These are phyloP conservation scores for Trametes cinnabarina DNA, from an alignment of 768 basidiomycete species.

Conservation along the genomic window DNA sequence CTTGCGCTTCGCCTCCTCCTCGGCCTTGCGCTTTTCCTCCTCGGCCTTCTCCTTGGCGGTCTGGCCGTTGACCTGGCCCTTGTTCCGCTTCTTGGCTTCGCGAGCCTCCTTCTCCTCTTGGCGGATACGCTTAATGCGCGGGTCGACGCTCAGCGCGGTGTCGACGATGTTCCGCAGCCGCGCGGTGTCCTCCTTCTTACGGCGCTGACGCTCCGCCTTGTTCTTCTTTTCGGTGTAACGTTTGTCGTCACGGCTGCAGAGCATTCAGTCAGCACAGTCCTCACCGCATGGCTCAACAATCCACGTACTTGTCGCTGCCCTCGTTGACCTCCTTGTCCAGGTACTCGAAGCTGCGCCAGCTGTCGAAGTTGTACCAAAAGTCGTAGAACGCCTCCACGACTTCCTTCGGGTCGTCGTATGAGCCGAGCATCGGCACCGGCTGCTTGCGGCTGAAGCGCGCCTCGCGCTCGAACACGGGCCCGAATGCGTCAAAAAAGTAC, in stretches of 20 bases:
- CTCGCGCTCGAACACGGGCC: conserved; percentile 86
- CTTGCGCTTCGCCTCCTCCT: conserved; percentile 60
- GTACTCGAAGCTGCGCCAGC: conserved; percentile 97
- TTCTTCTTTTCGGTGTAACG: conserved; percentile 99
- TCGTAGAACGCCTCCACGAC: conserved; percentile 94
- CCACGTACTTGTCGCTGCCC: conserved; percentile 84
- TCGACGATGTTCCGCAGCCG: conserved; percentile 87
- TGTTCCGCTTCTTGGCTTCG: conserved; percentile 82
- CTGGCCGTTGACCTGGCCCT: conserved; percentile 45
- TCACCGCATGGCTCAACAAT: neutral
- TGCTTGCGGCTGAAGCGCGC: conserved; percentile 86
- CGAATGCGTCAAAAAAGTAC: conserved; percentile 69
- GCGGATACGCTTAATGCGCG: conserved; percentile 96
- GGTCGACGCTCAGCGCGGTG: conserved; percentile 76
- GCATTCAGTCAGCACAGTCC: neutral
- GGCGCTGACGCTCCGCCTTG: conserved; percentile 90
- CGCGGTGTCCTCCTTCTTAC: conserved; percentile 97
- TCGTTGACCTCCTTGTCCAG: conserved; percentile 98
- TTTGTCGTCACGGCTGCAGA: conserved; percentile 89
- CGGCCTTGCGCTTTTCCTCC: conserved; percentile 59
- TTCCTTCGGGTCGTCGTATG: conserved; percentile 66
- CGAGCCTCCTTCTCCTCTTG: conserved; percentile 93
- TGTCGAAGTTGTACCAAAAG: conserved; percentile 99
- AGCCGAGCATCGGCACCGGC: conserved; percentile 82
- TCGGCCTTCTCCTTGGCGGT: conserved; percentile 64